Base-by-base conservation (phyloP, 169 alveolate species). In the Eimeria zaria region DNA sequence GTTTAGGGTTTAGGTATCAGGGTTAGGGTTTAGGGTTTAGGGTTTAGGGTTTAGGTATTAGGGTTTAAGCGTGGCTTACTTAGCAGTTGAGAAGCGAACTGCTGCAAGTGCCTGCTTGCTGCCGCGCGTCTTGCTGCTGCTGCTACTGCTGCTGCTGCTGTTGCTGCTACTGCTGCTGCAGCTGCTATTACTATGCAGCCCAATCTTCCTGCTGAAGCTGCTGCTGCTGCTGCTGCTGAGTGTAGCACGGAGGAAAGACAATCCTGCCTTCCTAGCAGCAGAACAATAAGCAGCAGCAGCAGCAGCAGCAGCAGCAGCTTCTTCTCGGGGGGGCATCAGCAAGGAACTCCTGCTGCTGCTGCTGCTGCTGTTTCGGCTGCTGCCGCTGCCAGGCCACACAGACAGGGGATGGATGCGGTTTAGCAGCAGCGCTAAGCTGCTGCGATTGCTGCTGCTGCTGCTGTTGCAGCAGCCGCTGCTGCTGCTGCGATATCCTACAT, bases 351-450 rank as follows among this genome's bases (percentile, higher is more conserved):
- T 55, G 67, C 67, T 55, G 67, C 67, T 18, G 36, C 76, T 18
- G 80, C 46, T 69, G 80, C 80, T 69, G 80, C 80, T 69, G 80
- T 20, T 69, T 39, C 80, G 22, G 80, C 80, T 69, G 80, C 80
- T 69, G 80, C 80, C n/a, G 46, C 46, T 69, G 46, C 48, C 20
- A 36, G 80, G 48, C 39, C 39, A 36, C 46, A 16, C 46, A 16
- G 80, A 69, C 24, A 69, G n/a, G 0, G 69, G 69, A 22, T 60
- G 69, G 30, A 60, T 60, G 69, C 69, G 69, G 69, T 18, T 60
- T 14, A 60, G n/a, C 69, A 60, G 30, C 69, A 60, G 69, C 69
- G 69, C 69, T 9, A 60, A 60, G 69, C 69, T 60, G n/a, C 69
- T 18, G 69, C 46, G 24, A 44, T 44, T 30, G 80, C 80, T 16